Evolutionary conservation across 169 alveolate species (phyloP), one percentile per base, ranked within the genome.

Genomic region (Plasmodium chabaudi): DNA sequence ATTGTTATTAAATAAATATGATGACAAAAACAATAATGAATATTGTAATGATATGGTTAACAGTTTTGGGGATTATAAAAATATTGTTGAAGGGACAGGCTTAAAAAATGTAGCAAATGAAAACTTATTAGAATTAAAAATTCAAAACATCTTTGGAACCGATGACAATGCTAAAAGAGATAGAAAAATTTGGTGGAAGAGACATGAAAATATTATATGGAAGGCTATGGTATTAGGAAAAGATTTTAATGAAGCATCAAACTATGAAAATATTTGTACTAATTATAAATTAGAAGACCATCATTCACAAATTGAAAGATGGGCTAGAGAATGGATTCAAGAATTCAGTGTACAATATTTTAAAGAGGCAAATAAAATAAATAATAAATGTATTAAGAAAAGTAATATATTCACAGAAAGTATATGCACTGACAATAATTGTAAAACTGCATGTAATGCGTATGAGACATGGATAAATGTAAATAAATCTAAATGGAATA

Each of bases 1-100:
- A 12, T 57, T 57, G 19, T 57, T 57, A 57, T 15, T 57, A 23
- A 9, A 15, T 12, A 57, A 57, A 23, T 10, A 57, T 57, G 9
- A 57, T 23, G 13, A 17, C 5, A 12, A 9, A 9, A 13, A 57
- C 27, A 9, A 57, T 57, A 19, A 57, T 9, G 27, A 13, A 13
- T 57, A n/a, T 57, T 57, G 65, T 19, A 19, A 57, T 15, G 65
- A 57, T 15, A 9, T 19, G 25, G 13, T 9, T 9, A n/a, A 19
- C 4, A 17, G 25, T 57, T 57, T 57, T 15, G 65, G 34, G 3
- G 65, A 57, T 57, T 15, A n/a, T 57, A 23, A 23, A 57, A 19
- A 57, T 57, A 17, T 57, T 19, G 25, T 57, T 57, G 25, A 57
- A 57, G 65, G 65, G 7, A 57, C 65, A 10, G 65, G 19, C 25